Evolutionary conservation across 1,284 basidiomycete species (phyloP).

Genomic region (Quambalaria eucalypti): DNA sequence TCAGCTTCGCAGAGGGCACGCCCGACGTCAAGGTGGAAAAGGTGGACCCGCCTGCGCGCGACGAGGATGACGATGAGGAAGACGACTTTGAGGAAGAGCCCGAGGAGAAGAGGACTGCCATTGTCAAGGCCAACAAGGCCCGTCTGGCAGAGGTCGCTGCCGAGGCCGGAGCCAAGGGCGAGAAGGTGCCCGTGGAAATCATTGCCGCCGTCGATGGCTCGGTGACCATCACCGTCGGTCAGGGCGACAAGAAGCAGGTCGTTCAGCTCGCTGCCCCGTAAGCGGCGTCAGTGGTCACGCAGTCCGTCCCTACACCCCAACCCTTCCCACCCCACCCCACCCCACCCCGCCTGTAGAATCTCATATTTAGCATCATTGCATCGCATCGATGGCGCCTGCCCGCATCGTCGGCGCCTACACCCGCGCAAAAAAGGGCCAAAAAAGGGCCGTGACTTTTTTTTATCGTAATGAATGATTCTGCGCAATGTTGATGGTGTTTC

Average conservation of each 20-base stretch:
- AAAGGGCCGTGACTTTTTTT: too few species aligned
- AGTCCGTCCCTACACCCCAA: too few species aligned
- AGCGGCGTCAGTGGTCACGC: too few species aligned
- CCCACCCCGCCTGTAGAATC: too few species aligned
- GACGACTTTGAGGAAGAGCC: slow-evolving; percentile 45
- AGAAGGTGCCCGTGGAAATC: slow-evolving; percentile 6
- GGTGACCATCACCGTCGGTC: slow-evolving; percentile 4
- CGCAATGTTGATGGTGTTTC: too few species aligned
- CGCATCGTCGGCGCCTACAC: too few species aligned
- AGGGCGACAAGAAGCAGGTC: background rate
- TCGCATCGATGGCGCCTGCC: too few species aligned
- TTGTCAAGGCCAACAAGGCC: slow-evolving; percentile 19
- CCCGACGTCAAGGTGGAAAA: slow-evolving; percentile 66
- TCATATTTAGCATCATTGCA: too few species aligned
- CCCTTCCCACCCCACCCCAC: too few species aligned
- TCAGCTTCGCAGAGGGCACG: slow-evolving; percentile 81
- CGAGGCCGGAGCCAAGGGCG: background rate
- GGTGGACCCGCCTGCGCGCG: slow-evolving; percentile 23
- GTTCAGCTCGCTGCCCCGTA: background rate
- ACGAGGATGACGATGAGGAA: slow-evolving; percentile 50
- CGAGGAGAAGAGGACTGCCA: slow-evolving; percentile 31
- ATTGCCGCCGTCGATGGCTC: slow-evolving; percentile 4
- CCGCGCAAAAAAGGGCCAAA: too few species aligned
- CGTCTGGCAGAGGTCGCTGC: slow-evolving; percentile 16
- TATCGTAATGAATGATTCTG: too few species aligned